Percentiles rank a stretch among this genome's conserved stretches.
Conservation (phyloP, 2,329 filamentous ascomycete species). For the Ceratocystis variospora region DNA sequence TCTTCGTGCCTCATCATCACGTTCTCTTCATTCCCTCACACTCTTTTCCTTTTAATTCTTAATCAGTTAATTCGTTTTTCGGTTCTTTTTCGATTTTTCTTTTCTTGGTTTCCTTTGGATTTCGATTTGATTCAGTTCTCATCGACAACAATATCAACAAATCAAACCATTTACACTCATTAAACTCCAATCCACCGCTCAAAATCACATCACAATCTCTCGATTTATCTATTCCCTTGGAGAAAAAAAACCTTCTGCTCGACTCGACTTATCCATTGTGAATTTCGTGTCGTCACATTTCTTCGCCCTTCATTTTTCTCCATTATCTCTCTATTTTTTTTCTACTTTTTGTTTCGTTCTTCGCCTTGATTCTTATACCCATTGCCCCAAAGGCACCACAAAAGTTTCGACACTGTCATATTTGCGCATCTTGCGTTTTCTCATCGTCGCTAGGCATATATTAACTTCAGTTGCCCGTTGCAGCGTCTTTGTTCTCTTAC, state of each 20-base stretch:
- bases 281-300: not conserved
- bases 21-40: constrained; percentile 11
- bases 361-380: constrained; percentile 14
- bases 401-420: constrained; percentile 6
- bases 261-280: not conserved
- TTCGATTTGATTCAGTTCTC: constrained; percentile 15
- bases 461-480: not conserved
- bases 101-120: constrained; percentile 7
- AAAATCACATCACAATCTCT: constrained; percentile 18
- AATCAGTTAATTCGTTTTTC: constrained; percentile 17
- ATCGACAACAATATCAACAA: constrained; percentile 21
- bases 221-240: constrained; percentile 16
- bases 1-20: not conserved
- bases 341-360: not conserved
- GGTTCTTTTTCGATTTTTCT: constrained; percentile 6
- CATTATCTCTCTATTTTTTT: not conserved
- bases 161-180: constrained; percentile 28
- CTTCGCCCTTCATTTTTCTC: not conserved
- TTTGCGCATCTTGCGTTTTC: not conserved
- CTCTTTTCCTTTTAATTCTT: constrained; percentile 20
- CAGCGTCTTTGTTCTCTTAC: constrained; percentile 1
- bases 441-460: not conserved
- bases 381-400: constrained; percentile 14
- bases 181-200: constrained; percentile 18
- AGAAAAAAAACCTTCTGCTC: not conserved